phyloP scores from a whole-genome alignment of 768 basidiomycete species.

The Tylopilus sp. region DNA sequence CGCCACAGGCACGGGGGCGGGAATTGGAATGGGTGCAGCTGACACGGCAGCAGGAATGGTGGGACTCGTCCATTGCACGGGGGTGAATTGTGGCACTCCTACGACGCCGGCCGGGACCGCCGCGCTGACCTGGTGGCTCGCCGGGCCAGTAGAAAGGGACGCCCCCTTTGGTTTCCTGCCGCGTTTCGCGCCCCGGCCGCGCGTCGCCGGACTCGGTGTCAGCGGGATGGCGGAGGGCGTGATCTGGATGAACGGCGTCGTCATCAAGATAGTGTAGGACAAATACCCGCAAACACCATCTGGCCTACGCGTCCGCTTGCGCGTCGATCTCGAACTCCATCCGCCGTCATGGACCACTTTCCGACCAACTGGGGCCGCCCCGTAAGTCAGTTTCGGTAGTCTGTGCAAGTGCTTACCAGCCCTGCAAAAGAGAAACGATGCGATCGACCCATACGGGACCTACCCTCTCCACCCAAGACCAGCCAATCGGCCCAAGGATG shows the following conservation, averaged over 20 bases:
- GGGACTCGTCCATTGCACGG: slow-evolving; percentile 39
- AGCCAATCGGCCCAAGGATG: slow-evolving; percentile 45
- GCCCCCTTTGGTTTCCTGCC: slow-evolving; percentile 25
- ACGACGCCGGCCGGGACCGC: not conserved
- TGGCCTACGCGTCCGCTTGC: slow-evolving; percentile 24
- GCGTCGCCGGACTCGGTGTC: slow-evolving; percentile 20
- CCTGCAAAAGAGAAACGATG: slow-evolving; percentile 62
- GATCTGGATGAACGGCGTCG: slow-evolving; percentile 30
- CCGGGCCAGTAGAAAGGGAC: slow-evolving; percentile 4
- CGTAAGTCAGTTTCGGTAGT: slow-evolving; percentile 38
- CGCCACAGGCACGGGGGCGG: not conserved
- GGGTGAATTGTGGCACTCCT: slow-evolving; percentile 27
- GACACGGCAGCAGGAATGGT: slow-evolving; percentile 7
- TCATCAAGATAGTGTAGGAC: slow-evolving; percentile 10
- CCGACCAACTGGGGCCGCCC: slow-evolving; percentile 82
- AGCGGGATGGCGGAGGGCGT: slow-evolving; percentile 14
- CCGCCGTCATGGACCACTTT: slow-evolving; percentile 70
- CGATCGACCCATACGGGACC: slow-evolving; percentile 71
- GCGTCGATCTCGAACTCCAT: slow-evolving; percentile 11
- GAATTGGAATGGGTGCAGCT: slow-evolving; percentile 10
- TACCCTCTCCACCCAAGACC: slow-evolving; percentile 69
- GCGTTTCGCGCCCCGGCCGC: slow-evolving; percentile 26
- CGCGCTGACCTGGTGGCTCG: slow-evolving; percentile 9
- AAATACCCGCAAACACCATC: slow-evolving; percentile 20
- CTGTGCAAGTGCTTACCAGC: not conserved